Evolutionary conservation across 306 rosid species (phyloP), one percentile per base, ranked within the genome.

Genomic region (Calophaca sinica): DNA sequence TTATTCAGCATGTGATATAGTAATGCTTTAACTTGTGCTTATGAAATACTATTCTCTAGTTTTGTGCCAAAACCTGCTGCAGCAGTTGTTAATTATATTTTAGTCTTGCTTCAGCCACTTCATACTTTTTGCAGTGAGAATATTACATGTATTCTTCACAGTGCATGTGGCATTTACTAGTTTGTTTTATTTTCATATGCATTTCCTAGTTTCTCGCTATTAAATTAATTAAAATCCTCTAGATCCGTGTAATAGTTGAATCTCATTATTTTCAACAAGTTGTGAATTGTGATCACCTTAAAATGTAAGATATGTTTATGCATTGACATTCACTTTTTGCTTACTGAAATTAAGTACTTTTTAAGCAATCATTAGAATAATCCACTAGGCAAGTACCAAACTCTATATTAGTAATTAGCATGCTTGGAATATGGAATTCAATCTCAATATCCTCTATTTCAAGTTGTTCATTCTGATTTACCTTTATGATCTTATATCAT

Each of bases 291-390:
- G 28, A 66, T 63, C 41, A 33, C 32, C 71, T n/a, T 41, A 74
- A 20, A 77, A 69, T 50, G 3, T 46, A 78, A 74, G 81, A 73
- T 71, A 52, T 55, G 68, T 49, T 44, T 13, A 0, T 77, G 57
- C 41, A 15, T 73, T 84, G 79, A 75, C 74, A 52, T 15, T 41
- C 63, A 49, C 82, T 9, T 68, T 62, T 74, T 71, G 54, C 80
- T 46, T 62, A 51, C 58, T 69, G 49, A 81, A 71, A 49, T 50
- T 51, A 75, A 74, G 81, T 81, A 69, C 62, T 81, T 74, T 62
- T 58, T 7, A 78, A 78, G 85, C 76, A 57, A 71, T 53, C 73
- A 50, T 31, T 36, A 80, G 26, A 81, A 68, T 41, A 62, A 70
- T 74, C 82, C 13, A 55, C 68, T 81, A 71, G 26, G 63, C 7